Percentiles rank a stretch among this genome's conserved stretches.
Conservation (phyloP, 106 monocot species). For the Cymbidium sinense region DNA sequence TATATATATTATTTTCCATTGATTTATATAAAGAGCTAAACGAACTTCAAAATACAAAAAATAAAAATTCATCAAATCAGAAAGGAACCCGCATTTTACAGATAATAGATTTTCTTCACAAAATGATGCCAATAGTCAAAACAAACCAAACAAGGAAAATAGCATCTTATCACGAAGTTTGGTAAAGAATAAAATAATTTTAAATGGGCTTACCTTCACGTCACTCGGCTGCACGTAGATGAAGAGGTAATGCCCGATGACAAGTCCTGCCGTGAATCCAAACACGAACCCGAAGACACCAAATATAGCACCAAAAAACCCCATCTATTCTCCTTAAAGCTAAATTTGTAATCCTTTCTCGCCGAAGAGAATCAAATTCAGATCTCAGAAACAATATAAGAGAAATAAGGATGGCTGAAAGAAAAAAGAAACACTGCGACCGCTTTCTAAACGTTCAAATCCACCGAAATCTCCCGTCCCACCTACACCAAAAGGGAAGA, state of each 20-base stretch:
- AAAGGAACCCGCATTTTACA: too few relatives aligned
- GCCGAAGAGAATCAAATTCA: not conserved
- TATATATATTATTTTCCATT: too few relatives aligned
- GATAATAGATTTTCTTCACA: too few relatives aligned
- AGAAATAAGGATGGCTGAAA: not conserved
- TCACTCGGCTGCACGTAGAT: constrained; percentile 59
- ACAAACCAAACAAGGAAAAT: not conserved
- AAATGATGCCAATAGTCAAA: not conserved
- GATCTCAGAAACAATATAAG: constrained; percentile 2
- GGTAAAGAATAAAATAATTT: not conserved
- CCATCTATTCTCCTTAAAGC: constrained; percentile 19
- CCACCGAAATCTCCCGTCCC: not conserved
- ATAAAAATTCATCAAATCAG: too few relatives aligned
- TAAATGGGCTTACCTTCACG: constrained; percentile 43
- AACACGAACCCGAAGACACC: constrained; percentile 56
- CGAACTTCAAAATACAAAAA: too few relatives aligned
- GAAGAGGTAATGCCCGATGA: constrained; percentile 69
- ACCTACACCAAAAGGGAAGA: not conserved
- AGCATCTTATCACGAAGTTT: not conserved
- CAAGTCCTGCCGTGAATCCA: constrained; percentile 42
- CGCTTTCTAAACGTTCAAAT: not conserved
- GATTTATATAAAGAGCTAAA: too few relatives aligned
- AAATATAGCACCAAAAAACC: constrained; percentile 33
- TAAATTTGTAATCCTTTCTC: not conserved
- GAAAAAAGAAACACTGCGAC: not conserved